phyloP scores from a whole-genome alignment of 805 yeast species.

The Kodamaea neixiangensis region DNA sequence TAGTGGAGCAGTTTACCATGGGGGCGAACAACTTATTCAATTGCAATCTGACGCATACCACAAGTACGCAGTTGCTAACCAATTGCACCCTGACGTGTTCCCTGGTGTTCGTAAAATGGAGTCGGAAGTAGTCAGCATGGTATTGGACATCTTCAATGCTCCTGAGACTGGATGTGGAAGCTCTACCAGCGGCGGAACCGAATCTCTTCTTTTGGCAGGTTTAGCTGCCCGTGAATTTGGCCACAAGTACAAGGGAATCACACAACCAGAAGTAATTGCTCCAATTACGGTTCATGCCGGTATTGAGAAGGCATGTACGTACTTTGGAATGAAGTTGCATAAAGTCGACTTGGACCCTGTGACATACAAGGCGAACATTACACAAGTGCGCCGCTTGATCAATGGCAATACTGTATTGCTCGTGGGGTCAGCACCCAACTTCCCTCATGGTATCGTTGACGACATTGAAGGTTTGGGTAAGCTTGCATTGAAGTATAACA shows the following conservation, averaged over 20 bases:
- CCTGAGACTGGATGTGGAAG: conserved; percentile 66
- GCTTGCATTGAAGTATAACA: conserved; percentile 61
- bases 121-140: conserved; percentile 92
- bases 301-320: conserved; percentile 86
- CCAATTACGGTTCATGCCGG: conserved; percentile 95
- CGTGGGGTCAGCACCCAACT: conserved; percentile 95
- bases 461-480: conserved; percentile 73
- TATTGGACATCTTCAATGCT: conserved; percentile 74
- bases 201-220: conserved; percentile 83
- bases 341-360: conserved; percentile 74
- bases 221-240: conserved; percentile 86
- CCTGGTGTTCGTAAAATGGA: conserved; percentile 98
- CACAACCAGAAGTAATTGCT: conserved; percentile 80
- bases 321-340: conserved; percentile 82
- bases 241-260: conserved; percentile 53
- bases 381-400: conserved; percentile 62
- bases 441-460: conserved; percentile 94
- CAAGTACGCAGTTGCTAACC: conserved; percentile 84
- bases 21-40: conserved; percentile 74
- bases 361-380: conserved; percentile 67
- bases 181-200: conserved; percentile 94
- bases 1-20: conserved; percentile 96
- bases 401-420: conserved; percentile 79
- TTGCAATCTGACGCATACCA: conserved; percentile 79
- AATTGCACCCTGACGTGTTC: conserved; percentile 94